Conservation (phyloP, 2,329 filamentous ascomycete genomes). For the Cladobotryum protrusum region DNA sequence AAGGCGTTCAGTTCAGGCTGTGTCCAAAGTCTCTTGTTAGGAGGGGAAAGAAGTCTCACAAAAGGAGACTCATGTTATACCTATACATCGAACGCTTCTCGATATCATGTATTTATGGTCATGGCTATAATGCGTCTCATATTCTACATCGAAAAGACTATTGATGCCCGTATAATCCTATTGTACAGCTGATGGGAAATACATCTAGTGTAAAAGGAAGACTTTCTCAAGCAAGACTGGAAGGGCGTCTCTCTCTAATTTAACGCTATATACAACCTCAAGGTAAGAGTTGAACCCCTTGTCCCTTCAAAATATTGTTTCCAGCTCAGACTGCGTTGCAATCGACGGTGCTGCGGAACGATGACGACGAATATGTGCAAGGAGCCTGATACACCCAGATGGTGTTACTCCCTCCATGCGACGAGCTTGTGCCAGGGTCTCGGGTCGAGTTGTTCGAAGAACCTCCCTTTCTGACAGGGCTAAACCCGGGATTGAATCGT, state of each 20-base stretch:
- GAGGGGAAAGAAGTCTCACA: no score
- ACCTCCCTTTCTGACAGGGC: conserved; percentile 72
- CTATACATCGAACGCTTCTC: no score
- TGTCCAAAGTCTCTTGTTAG: no score
- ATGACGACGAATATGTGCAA: conserved; percentile 51
- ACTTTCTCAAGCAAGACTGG: not conserved
- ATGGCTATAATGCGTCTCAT: no score
- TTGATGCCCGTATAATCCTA: no score
- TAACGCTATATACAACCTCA: not conserved
- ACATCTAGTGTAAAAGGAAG: not conserved
- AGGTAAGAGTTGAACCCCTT: not conserved
- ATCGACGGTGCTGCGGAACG: not conserved
- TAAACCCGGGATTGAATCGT: conserved; percentile 64
- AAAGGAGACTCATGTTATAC: no score
- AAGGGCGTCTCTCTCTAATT: not conserved
- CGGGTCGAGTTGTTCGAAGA: conserved; percentile 65
- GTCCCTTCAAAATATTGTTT: no score
- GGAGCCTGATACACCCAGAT: conserved; percentile 51
- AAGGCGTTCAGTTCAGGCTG: no score
- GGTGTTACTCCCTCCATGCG: conserved; percentile 75
- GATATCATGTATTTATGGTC: no score
- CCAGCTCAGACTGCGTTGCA: not conserved
- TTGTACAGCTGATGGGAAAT: no score
- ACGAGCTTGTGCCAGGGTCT: conserved; percentile 82
- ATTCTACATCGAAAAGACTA: no score